Evolutionary conservation across 805 yeast genomes (phyloP), one percentile per base, ranked within the genome.

Genomic region (Cyberlindnera mrakii): DNA sequence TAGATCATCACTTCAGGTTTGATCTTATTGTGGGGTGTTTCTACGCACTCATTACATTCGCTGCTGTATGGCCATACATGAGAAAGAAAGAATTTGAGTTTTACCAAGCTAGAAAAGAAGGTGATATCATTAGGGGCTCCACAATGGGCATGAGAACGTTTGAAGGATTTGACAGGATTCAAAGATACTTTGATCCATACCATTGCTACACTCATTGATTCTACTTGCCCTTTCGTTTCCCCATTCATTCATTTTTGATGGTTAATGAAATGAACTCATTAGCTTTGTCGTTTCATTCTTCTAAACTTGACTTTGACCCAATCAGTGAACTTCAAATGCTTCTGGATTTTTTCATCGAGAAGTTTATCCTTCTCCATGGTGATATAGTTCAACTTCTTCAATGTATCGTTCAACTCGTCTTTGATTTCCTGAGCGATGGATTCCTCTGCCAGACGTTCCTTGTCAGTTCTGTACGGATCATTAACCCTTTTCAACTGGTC

Each of bases 91-190:
- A 46, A 27, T 43, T 40, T 10, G 30, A 45, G 30, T 49, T 50
- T 37, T 39, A 44, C 32, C 37, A 44, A 11, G 73, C 73, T n/a
- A 62, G 72, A 33, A 47, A 59, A 9, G 49, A 58, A n/a, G 70
- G 66, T 33, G 64, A 66, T 37, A 65, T 62, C 43, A 58, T 57
- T n/a, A 66, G 64, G 37, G 72, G 76, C 15, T 60, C 65, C 14
- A 76, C 80, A 30, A 67, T 75, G 69, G 85, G 85, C n/a, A 79
- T 80, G 86, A 67, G 85, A 46, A 75, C 80, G 19, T 78, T 81
- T 55, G 57, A 64, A 47, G 67, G 70, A 35, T 70, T 42, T 25
- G 39, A 80, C 3, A 56, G 58, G 45, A 53, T 75, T 36, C 74
- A 75, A 57, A 63, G 66, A 57, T 73, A 71, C 48, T 80, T 80